Conservation (phyloP, 2,329 filamentous ascomycete genomes). For the Exophiala aquamarina region DNA sequence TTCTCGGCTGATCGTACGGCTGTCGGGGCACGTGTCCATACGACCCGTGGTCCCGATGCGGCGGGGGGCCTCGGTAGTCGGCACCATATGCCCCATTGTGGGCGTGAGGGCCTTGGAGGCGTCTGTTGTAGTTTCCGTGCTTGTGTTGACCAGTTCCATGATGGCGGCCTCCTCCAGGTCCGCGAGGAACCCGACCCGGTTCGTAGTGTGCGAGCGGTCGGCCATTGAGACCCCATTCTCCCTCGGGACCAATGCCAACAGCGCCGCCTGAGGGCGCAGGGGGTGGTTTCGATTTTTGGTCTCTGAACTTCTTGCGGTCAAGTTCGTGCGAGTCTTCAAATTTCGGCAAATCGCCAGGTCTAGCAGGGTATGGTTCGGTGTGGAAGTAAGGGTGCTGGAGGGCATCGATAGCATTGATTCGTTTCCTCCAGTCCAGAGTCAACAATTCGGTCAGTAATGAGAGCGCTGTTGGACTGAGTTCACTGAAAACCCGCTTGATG, state of each 20-base stretch:
- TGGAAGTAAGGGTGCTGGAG: slow-evolving; percentile 90
- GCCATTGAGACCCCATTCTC: slow-evolving; percentile 52
- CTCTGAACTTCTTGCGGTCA: slow-evolving; percentile 87
- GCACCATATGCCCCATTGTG: slow-evolving; percentile 22
- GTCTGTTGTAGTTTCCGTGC: slow-evolving; percentile 11
- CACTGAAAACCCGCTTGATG: slow-evolving; percentile 71
- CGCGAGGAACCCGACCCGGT: slow-evolving; percentile 32
- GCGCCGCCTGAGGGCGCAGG: slow-evolving; percentile 90
- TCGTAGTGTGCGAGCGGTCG: slow-evolving; percentile 35
- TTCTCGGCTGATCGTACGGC: slow-evolving; percentile 16
- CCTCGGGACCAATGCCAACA: slow-evolving; percentile 70
- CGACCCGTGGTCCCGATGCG: slow-evolving; percentile 20
- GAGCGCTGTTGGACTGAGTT: slow-evolving; percentile 70
- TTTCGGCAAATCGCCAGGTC: slow-evolving; percentile 80
- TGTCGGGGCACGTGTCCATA: slow-evolving; percentile 23
- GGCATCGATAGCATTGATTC: slow-evolving; percentile 92
- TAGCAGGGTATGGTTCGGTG: slow-evolving; percentile 72
- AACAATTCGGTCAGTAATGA: slow-evolving; percentile 79
- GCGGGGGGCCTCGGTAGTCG: slow-evolving; percentile 20
- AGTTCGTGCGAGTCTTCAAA: slow-evolving; percentile 96
- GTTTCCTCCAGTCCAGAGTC: slow-evolving; percentile 81
- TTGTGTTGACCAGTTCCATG: slow-evolving; percentile 28
- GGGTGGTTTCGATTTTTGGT: slow-evolving; percentile 78
- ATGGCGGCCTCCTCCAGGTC: slow-evolving; percentile 35
- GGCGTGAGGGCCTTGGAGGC: slow-evolving; percentile 9